Evolutionary conservation across 1,284 basidiomycete species (phyloP).

Genomic region (Ustilago bromivora): DNA sequence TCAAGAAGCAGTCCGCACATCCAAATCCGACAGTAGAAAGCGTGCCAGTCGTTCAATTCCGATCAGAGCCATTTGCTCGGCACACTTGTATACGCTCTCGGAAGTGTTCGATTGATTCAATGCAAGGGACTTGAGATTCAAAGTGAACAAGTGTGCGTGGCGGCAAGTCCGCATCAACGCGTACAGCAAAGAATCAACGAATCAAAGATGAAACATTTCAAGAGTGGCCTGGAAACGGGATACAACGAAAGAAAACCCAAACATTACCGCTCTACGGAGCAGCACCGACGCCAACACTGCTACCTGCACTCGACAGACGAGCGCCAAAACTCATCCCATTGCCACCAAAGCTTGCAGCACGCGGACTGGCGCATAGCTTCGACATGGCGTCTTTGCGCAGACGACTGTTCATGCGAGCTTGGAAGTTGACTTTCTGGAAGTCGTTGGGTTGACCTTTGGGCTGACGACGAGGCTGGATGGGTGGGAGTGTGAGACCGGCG

Average conservation of each 20-base stretch:
- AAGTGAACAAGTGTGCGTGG: not conserved
- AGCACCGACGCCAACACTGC: conserved; percentile 28
- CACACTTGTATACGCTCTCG: not conserved
- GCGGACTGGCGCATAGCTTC: conserved; percentile 61
- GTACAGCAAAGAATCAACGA: not conserved
- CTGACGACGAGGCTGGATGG: conserved; percentile 59
- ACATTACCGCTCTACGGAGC: conserved; percentile 11
- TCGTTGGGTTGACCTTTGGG: conserved; percentile 63
- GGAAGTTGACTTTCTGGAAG: conserved; percentile 62
- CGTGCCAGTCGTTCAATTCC: no score
- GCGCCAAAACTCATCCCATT: conserved; percentile 51
- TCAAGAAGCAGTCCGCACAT: no score
- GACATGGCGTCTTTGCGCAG: conserved; percentile 63
- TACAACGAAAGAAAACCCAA: not conserved
- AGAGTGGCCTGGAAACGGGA: not conserved
- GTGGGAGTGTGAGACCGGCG: conserved; percentile 37
- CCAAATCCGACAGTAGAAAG: no score
- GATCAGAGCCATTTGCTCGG: not conserved
- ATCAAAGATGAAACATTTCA: not conserved
- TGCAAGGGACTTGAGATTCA: not conserved
- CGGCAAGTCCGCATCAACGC: not conserved
- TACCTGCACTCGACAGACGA: conserved; percentile 38
- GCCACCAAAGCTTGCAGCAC: conserved; percentile 54
- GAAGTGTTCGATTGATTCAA: not conserved
- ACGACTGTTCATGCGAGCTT: conserved; percentile 56